Conservation (phyloP, 768 basidiomycete species). For the Panaeolus papilionaceus region DNA sequence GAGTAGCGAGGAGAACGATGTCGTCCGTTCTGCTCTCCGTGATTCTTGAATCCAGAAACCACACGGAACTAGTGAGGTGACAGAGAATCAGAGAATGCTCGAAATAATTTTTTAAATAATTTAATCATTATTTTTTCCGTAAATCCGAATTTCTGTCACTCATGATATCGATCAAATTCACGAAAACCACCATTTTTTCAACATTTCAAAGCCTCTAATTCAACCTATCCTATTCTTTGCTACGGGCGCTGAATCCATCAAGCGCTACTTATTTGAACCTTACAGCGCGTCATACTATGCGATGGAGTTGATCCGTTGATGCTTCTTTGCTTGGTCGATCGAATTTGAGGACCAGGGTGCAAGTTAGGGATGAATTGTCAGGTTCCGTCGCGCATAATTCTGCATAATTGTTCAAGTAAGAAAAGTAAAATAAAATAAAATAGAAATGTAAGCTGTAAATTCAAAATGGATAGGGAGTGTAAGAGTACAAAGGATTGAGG, state of each 20-base stretch:
- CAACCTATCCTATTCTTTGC: neutral
- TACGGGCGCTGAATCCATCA: neutral
- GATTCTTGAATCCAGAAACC: neutral
- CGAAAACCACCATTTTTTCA: too few relatives aligned
- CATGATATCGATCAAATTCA: too few relatives aligned
- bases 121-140: too few relatives aligned
- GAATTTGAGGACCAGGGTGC: neutral
- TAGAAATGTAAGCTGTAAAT: neutral
- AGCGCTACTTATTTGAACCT: neutral
- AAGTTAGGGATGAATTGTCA: neutral
- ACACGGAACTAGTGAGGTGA: neutral
- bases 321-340: neutral
- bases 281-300: neutral
- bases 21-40: neutral
- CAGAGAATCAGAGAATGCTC: neutral
- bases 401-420: neutral
- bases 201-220: neutral
- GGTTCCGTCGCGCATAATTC: constrained; percentile 8
- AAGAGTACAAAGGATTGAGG: too few relatives aligned
- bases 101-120: neutral
- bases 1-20: neutral
- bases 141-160: too few relatives aligned
- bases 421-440: neutral
- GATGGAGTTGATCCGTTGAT: constrained; percentile 9
- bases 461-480: neutral